phyloP scores from a whole-genome alignment of 805 yeast species.

The Grigorovia humatica region DNA sequence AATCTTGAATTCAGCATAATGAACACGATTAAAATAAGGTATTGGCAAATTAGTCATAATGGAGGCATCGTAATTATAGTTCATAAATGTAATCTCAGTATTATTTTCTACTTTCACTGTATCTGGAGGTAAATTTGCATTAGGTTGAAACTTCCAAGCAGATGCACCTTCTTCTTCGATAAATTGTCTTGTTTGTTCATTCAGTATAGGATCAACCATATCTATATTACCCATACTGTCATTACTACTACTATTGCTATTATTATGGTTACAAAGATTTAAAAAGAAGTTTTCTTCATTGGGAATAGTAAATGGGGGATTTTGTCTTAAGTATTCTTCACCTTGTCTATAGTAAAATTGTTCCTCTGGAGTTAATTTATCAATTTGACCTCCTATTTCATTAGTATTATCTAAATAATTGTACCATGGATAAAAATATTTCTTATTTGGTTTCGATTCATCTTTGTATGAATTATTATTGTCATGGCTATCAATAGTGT shows the following conservation, averaged over 20 bases:
- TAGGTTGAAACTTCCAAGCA: slow-evolving; percentile 79
- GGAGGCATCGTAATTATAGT: slow-evolving; percentile 50
- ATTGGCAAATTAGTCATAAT: slow-evolving; percentile 77
- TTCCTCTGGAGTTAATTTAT: slow-evolving; percentile 40
- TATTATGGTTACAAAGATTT: background rate
- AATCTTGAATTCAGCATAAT: slow-evolving; percentile 81
- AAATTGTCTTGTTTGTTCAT: slow-evolving; percentile 30
- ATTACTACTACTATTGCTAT: background rate
- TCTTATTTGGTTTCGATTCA: background rate
- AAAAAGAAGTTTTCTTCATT: background rate
- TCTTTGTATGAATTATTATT: background rate
- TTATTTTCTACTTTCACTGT: slow-evolving; percentile 56
- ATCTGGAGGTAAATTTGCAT: slow-evolving; percentile 42
- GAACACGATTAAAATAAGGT: slow-evolving; percentile 72
- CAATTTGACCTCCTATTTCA: slow-evolving; percentile 48
- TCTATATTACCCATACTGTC: background rate
- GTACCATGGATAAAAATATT: slow-evolving; percentile 27
- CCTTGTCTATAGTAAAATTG: slow-evolving; percentile 33
- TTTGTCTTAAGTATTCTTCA: slow-evolving; percentile 28
- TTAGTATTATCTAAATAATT: slow-evolving; percentile 58
- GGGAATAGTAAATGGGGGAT: slow-evolving; percentile 36
- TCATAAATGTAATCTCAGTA: slow-evolving; percentile 46
- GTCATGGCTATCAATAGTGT: background rate
- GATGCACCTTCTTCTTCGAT: slow-evolving; percentile 81
- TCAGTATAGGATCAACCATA: slow-evolving; percentile 26